phyloP scores from a whole-genome alignment of 345 rosid genomes.

The Noccaea bulbosa region DNA sequence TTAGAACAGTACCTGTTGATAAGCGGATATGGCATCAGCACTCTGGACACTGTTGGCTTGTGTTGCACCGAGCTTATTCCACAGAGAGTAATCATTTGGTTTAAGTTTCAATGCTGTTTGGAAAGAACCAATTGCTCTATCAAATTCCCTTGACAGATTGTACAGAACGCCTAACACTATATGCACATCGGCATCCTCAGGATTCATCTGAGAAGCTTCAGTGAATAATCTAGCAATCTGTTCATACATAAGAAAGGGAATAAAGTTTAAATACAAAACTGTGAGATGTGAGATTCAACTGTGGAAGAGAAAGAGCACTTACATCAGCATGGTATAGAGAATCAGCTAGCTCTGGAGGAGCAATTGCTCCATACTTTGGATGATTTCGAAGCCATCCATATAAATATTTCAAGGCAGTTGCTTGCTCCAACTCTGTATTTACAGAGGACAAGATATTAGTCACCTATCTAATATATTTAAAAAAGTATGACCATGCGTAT shows the following conservation, averaged over 20 bases:
- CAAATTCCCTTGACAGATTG: constrained; percentile 91
- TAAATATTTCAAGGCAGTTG: constrained; percentile 89
- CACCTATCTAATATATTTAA: constrained; percentile 14
- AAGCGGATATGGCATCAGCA: constrained; percentile 97
- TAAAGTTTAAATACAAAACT: constrained; percentile 22
- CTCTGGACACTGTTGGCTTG: constrained; percentile 99
- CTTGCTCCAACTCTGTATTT: constrained; percentile 86
- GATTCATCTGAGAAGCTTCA: constrained; percentile 88
- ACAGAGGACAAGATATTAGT: constrained; percentile 34
- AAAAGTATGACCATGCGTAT: neutral
- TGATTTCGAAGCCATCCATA: constrained; percentile 94
- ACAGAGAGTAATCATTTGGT: constrained; percentile 97
- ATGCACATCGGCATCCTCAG: constrained; percentile 99
- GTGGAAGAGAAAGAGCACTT: constrained; percentile 46
- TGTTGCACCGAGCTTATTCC: constrained; percentile 99
- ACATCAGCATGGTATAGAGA: constrained; percentile 88
- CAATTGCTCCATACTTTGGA: constrained; percentile 77
- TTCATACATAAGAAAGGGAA: constrained; percentile 17
- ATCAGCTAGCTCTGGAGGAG: constrained; percentile 63
- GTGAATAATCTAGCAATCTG: constrained; percentile 77
- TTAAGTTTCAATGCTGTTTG: constrained; percentile 81
- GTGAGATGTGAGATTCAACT: constrained; percentile 15
- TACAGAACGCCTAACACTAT: constrained; percentile 90
- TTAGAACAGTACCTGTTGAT: constrained; percentile 67
- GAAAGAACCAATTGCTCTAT: constrained; percentile 85